Evolutionary conservation across 1,139 yeast genomes (phyloP).

Genomic region (Pichia sp.): DNA sequence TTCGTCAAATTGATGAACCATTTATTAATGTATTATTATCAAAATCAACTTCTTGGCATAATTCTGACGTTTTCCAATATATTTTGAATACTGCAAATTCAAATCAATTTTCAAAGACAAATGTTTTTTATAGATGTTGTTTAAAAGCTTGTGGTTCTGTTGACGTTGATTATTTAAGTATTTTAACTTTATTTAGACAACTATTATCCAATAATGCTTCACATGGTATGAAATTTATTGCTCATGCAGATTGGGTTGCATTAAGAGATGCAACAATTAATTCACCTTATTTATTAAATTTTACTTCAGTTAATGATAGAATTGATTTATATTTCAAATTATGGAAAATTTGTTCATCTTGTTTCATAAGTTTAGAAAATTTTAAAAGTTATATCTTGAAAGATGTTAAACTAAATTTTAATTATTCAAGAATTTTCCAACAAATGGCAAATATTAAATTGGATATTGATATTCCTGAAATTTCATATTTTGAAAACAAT

Average conservation of each 20-base stretch:
- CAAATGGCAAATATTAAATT: slow-evolving; percentile 34
- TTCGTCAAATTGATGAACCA: slow-evolving; percentile 62
- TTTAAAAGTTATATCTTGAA: slow-evolving; percentile 37
- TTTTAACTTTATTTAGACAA: slow-evolving; percentile 57
- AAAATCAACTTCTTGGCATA: slow-evolving; percentile 64
- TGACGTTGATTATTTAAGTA: slow-evolving; percentile 49
- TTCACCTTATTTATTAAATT: slow-evolving; percentile 32
- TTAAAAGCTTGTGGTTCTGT: slow-evolving; percentile 70
- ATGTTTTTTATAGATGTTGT: slow-evolving; percentile 69
- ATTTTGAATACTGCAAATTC: slow-evolving; percentile 56
- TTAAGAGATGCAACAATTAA: slow-evolving; percentile 70
- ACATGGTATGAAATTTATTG: slow-evolving; percentile 53
- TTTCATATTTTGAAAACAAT: slow-evolving; percentile 26
- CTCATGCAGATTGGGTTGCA: slow-evolving; percentile 87
- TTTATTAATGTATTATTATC: slow-evolving; percentile 75
- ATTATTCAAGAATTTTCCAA: slow-evolving; percentile 34
- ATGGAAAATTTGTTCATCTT: slow-evolving; percentile 45
- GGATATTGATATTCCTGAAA: slow-evolving; percentile 36
- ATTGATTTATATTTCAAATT: slow-evolving; percentile 53
- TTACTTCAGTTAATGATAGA: slow-evolving; percentile 35
- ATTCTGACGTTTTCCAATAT: slow-evolving; percentile 57
- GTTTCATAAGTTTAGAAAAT: slow-evolving; percentile 42
- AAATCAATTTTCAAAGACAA: slow-evolving; percentile 55
- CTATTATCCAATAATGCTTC: slow-evolving; percentile 49
- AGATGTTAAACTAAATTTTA: slow-evolving; percentile 37